Evolutionary conservation across 1,139 yeast species (phyloP), one percentile per base, ranked within the genome.

Genomic region (Taiozyma sp.): DNA sequence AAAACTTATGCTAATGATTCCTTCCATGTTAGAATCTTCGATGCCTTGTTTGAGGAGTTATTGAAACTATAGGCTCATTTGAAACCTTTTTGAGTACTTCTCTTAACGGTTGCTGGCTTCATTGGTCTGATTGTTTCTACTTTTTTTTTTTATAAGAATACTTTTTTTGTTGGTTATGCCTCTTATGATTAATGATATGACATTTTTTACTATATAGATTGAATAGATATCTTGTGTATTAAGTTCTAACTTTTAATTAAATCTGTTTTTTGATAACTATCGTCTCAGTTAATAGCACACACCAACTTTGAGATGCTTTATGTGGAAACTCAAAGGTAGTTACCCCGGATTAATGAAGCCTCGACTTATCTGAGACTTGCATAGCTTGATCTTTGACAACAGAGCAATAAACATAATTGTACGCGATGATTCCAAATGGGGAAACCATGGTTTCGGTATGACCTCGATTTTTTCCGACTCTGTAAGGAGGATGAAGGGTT

Each of bases 11-110:
- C 45, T n/a, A 48, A 48, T 44, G 61, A 60, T 50, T 71, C 70
- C 27, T 71, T 70, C 64, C 70, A 63, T 48, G 63, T 62, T 19
- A 48, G 69, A 59, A 60, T 59, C 63, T 69, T 45, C 45, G 61
- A 45, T 57, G 61, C 49, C 47, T 63, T 53, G 59, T 67, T 54
- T 50, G 48, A 42, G 27, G 54, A 55, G n/a, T 38, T 52, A 29
- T 28, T 50, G 32, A 24, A 48, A 10, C 43, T 51, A 27, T 50
- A 38, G 24, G 19, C 24, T 38, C 3, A 24, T 24, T 10, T 14
- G 19, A 32, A n/a, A 32, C 19, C 8, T 30, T 12, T 13, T 30
- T 19, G 19, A 4, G 34, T 30, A 6, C n/a, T 30, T 30, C 19
- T 19, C 19, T 19, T 19, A 19, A 19, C 19, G 19, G 19, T 30